Evolutionary conservation across 202 grass and related monocot species (phyloP).

Genomic region (Panicum virgatum): DNA sequence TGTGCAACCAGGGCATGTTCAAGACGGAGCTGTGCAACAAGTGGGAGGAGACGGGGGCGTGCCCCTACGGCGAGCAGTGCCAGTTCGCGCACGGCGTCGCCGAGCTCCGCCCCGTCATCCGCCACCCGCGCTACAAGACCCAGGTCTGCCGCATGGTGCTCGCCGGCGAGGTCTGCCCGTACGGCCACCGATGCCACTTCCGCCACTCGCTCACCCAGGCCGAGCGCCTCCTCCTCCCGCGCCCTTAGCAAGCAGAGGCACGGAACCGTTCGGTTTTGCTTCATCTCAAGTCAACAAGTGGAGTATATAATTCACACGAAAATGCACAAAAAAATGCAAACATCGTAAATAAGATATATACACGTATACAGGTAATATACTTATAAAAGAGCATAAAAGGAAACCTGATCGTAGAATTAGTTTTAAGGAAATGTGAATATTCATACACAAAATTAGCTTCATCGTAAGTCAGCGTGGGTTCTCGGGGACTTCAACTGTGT

Average conservation of each 20-base stretch:
- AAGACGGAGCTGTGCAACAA: slow-evolving; percentile 99
- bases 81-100: slow-evolving; percentile 97
- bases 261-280: slow-evolving; percentile 1
- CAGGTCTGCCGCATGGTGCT: slow-evolving; percentile 65
- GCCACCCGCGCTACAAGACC: slow-evolving; percentile 92
- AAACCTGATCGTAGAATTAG: slow-evolving; percentile 2
- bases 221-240: slow-evolving; percentile 58
- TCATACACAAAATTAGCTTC: not conserved
- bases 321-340: slow-evolving; percentile 36
- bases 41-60: slow-evolving; percentile 90
- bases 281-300: not conserved
- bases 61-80: slow-evolving; percentile 86
- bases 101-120: slow-evolving; percentile 89
- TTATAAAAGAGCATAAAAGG: slow-evolving; percentile 8
- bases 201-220: slow-evolving; percentile 66
- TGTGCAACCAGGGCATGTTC: slow-evolving; percentile 97
- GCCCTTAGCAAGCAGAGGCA: slow-evolving; percentile 9
- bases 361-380: not conserved
- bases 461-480: not conserved
- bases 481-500: not conserved
- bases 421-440: slow-evolving; percentile 46
- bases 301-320: slow-evolving; percentile 15
- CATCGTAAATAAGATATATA: slow-evolving; percentile 40
- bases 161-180: slow-evolving; percentile 59
- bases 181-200: slow-evolving; percentile 89